Conservation (phyloP, 192 early-diverging fungal genomes). For the Backusella circina region DNA sequence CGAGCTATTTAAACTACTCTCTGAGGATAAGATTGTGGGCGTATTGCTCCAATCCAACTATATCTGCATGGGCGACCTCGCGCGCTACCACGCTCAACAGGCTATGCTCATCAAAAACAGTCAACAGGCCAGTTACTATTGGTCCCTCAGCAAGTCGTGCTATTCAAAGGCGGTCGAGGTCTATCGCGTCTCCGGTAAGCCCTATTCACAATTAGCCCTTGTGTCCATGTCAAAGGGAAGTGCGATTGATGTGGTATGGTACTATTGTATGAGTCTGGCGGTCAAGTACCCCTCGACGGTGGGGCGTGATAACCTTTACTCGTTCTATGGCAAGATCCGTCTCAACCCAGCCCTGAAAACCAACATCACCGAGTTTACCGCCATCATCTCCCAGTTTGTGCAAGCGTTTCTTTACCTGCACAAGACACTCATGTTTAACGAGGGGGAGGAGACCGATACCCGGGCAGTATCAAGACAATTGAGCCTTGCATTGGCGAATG, state of each 20-base stretch:
- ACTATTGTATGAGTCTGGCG: conserved; percentile 47
- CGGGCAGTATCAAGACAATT: background rate
- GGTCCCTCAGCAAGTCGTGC: conserved; percentile 17
- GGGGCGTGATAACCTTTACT: conserved; percentile 48
- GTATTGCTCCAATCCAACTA: conserved; percentile 46
- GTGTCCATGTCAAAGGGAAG: conserved; percentile 23
- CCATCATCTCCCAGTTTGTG: conserved; percentile 17
- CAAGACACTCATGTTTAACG: conserved; percentile 16
- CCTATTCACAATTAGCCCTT: conserved; percentile 34
- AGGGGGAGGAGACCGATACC: background rate
- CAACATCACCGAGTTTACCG: background rate
- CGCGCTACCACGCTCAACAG: conserved; percentile 42
- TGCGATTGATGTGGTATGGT: conserved; percentile 37
- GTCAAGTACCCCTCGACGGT: conserved; percentile 45
- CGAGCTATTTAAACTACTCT: conserved; percentile 22
- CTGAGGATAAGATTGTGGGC: conserved; percentile 7
- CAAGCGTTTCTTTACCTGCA: conserved; percentile 25
- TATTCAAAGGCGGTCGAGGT: conserved; percentile 27
- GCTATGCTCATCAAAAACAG: background rate
- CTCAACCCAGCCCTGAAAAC: conserved; percentile 24
- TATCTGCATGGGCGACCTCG: conserved; percentile 53
- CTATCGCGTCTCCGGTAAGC: conserved; percentile 23
- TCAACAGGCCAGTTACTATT: background rate
- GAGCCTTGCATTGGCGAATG: background rate
- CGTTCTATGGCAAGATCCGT: conserved; percentile 47